Evolutionary conservation across 2,329 filamentous ascomycete genomes (phyloP).

Genomic region (Penicillium sp.): DNA sequence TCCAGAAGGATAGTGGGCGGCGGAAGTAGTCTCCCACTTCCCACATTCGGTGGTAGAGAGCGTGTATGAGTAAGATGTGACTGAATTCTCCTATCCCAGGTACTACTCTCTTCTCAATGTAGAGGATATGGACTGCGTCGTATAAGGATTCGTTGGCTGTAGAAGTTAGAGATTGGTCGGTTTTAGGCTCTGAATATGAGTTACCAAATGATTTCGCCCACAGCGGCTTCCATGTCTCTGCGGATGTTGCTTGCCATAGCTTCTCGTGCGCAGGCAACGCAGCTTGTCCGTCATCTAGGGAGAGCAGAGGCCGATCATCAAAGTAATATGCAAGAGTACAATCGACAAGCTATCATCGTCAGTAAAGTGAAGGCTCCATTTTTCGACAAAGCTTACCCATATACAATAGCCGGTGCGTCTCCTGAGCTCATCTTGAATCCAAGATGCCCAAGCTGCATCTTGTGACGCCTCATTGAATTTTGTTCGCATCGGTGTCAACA

Average conservation of each 20-base stretch:
- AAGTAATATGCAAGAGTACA: conserved; percentile 43
- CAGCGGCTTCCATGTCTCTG: conserved; percentile 33
- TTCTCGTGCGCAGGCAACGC: conserved; percentile 43
- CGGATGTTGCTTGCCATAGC: conserved; percentile 40
- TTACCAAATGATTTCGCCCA: conserved; percentile 25
- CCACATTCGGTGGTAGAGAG: conserved; percentile 51
- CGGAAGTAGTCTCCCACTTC: conserved; percentile 48
- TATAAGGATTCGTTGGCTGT: conserved; percentile 38
- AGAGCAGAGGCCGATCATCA: conserved; percentile 35
- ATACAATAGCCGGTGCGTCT: conserved; percentile 44
- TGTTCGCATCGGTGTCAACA: conserved; percentile 11
- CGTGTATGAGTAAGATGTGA: conserved; percentile 50
- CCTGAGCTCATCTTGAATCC: conserved; percentile 39
- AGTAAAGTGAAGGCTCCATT: background rate
- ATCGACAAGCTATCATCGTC: conserved; percentile 38
- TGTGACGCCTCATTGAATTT: conserved; percentile 5
- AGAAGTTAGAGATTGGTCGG: background rate
- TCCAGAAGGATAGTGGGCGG: conserved; percentile 48
- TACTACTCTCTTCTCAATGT: conserved; percentile 50
- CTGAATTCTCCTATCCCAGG: conserved; percentile 49
- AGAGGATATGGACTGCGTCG: conserved; percentile 46
- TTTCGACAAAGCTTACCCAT: conserved; percentile 37
- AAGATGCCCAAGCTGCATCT: conserved; percentile 33
- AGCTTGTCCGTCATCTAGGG: conserved; percentile 42
- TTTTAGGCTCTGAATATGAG: background rate